Evolutionary conservation across 2,329 filamentous ascomycete genomes (phyloP).

Genomic region (Penicillium digitatum): DNA sequence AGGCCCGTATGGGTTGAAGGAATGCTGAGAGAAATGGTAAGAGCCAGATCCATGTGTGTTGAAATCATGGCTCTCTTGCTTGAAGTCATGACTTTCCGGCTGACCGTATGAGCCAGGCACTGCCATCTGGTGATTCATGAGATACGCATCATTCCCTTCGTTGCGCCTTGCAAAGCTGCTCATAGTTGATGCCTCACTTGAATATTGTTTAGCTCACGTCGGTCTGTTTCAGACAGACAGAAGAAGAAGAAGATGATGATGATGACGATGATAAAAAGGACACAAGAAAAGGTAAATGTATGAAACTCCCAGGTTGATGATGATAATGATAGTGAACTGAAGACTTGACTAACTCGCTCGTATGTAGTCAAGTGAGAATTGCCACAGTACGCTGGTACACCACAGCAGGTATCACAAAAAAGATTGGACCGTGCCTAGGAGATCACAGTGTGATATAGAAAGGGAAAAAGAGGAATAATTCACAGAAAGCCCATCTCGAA

Average conservation of each 20-base stretch:
- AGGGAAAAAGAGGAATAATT: not conserved
- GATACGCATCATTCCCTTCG: slow-evolving; percentile 35
- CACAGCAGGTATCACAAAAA: not conserved
- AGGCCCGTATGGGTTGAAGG: slow-evolving; percentile 37
- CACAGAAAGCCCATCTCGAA: slow-evolving; percentile 5
- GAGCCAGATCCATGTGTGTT: slow-evolving; percentile 26
- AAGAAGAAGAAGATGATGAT: not conserved
- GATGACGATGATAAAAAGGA: too few relatives aligned
- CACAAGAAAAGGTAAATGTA: not conserved
- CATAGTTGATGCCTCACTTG: slow-evolving; percentile 26
- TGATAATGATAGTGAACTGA: not conserved
- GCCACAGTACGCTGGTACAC: not conserved
- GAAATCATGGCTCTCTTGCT: slow-evolving; percentile 32
- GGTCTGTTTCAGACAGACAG: not conserved
- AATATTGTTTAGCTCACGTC: not conserved
- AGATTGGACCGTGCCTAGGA: not conserved
- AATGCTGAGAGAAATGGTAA: slow-evolving; percentile 34
- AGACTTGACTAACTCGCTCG: not conserved
- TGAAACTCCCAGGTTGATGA: not conserved
- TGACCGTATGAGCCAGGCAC: slow-evolving; percentile 33
- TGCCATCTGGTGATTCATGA: slow-evolving; percentile 34
- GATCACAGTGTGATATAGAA: not conserved
- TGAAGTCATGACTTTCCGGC: slow-evolving; percentile 31
- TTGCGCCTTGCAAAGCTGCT: slow-evolving; percentile 40
- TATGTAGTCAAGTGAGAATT: not conserved